A percentile compares a stretch with the other conserved stretches of the same genome.
phyloP scores from a whole-genome alignment of 2,329 filamentous ascomycete species.

The Chaetoscypha palmicola region DNA sequence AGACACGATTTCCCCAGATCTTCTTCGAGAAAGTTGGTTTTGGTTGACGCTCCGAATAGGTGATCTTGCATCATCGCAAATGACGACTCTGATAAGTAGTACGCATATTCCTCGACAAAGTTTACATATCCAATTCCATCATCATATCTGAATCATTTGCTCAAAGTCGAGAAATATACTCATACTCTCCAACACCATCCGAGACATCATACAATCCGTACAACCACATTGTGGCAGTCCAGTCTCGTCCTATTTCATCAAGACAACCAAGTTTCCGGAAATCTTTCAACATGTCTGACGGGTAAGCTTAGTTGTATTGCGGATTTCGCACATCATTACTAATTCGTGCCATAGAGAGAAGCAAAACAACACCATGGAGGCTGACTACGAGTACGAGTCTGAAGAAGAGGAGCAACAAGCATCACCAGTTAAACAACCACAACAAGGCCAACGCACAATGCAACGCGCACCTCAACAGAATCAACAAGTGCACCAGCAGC shows the following conservation, averaged over 20 bases:
- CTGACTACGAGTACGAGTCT: conserved; percentile 23
- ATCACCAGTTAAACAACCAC: conserved; percentile 14
- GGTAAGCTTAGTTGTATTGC: conserved; percentile 12
- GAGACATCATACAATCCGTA: conserved; percentile 1
- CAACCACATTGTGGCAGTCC: conserved; percentile 5
- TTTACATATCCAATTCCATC: neutral
- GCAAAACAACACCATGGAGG: conserved; percentile 22
- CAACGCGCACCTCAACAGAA: conserved; percentile 37
- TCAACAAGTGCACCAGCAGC: conserved; percentile 28
- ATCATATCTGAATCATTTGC: conserved; percentile 7
- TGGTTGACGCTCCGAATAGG: neutral
- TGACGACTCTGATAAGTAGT: conserved; percentile 3
- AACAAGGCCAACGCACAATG: conserved; percentile 25
- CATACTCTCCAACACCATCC: conserved; percentile 2
- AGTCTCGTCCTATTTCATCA: conserved; percentile 4
- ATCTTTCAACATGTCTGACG: conserved; percentile 23
- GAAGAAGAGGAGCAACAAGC: conserved; percentile 19
- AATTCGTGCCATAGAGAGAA: conserved; percentile 17
- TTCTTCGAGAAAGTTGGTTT: conserved; percentile 2
- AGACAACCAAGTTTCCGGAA: conserved; percentile 6
- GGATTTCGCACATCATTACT: neutral
- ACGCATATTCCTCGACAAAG: neutral
- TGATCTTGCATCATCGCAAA: neutral
- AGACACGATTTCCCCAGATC: conserved; percentile 4
- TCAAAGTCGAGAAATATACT: conserved; percentile 9